Conservation (phyloP, 2,329 filamentous ascomycete species). For the Aspergillus clavatus region DNA sequence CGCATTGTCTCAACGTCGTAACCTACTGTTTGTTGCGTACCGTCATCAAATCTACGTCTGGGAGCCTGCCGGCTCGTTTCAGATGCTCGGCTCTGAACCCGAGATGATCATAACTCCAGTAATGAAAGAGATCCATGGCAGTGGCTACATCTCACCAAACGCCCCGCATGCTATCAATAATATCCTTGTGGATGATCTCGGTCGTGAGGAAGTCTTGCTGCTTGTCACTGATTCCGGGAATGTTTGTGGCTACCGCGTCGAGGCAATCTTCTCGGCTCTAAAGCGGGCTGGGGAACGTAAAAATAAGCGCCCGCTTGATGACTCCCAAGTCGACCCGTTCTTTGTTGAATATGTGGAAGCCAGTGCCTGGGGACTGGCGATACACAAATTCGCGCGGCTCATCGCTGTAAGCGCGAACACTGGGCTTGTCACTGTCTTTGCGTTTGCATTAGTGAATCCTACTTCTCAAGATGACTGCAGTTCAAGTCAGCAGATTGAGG, state of each 20-base stretch:
- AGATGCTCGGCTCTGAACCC: slow-evolving; percentile 36
- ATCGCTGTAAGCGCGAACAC: slow-evolving; percentile 83
- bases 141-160: slow-evolving; percentile 51
- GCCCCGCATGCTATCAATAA: slow-evolving; percentile 64
- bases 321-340: slow-evolving; percentile 48
- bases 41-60: slow-evolving; percentile 41
- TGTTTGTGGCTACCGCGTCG: slow-evolving; percentile 64
- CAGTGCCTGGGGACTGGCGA: slow-evolving; percentile 84
- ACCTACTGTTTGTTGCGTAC: slow-evolving; percentile 44
- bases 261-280: slow-evolving; percentile 46
- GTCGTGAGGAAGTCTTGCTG: slow-evolving; percentile 64
- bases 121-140: slow-evolving; percentile 37
- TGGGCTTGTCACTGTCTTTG: slow-evolving; percentile 53
- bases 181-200: slow-evolving; percentile 63
- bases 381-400: slow-evolving; percentile 75
- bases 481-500: slow-evolving; percentile 11
- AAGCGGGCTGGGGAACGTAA: slow-evolving; percentile 22
- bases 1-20: slow-evolving; percentile 44
- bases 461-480: slow-evolving; percentile 15
- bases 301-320: slow-evolving; percentile 25
- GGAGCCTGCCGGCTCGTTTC: slow-evolving; percentile 39
- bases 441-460: slow-evolving; percentile 51
- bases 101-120: slow-evolving; percentile 41
- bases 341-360: slow-evolving; percentile 70
- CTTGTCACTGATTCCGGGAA: slow-evolving; percentile 71